phyloP scores from a whole-genome alignment of 768 basidiomycete species.

The Tulasnella sp. region DNA sequence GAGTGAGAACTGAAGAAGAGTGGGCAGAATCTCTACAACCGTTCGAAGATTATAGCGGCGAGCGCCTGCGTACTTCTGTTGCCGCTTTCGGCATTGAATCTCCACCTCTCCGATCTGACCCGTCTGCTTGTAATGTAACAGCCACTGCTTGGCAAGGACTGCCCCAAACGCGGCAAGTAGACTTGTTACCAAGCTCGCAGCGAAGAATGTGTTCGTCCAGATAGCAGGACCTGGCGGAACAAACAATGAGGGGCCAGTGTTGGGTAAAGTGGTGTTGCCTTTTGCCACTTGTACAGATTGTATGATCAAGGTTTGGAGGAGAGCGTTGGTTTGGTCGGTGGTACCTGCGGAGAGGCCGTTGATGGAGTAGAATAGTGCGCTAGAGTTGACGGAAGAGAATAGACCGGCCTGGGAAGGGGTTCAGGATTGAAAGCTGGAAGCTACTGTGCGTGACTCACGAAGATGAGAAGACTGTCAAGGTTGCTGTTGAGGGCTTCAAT shows the following conservation, averaged over 20 bases:
- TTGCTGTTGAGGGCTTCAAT: neutral
- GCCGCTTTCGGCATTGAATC: constrained; percentile 3
- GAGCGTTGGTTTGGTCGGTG: neutral
- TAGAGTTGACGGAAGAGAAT: constrained; percentile 11
- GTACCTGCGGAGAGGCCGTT: neutral
- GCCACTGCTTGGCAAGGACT: neutral
- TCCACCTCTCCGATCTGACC: neutral
- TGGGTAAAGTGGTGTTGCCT: neutral
- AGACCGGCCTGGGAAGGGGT: constrained; percentile 6
- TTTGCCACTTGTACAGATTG: too few relatives aligned
- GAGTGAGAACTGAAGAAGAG: neutral
- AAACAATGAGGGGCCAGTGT: neutral
- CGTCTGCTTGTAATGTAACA: neutral
- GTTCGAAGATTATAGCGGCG: neutral
- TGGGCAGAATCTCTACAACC: neutral
- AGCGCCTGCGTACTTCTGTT: neutral
- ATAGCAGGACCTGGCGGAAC: neutral
- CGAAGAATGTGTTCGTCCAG: neutral
- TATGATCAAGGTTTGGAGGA: constrained; percentile 5
- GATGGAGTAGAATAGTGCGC: neutral
- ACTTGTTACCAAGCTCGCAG: neutral
- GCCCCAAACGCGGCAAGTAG: neutral
- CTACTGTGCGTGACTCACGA: neutral
- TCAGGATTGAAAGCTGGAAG: too few relatives aligned
- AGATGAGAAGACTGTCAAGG: constrained; percentile 12